These are phyloP conservation scores for Leishmania tarentolae DNA, from an alignment of 208 protist species.

Conservation along the genomic window DNA sequence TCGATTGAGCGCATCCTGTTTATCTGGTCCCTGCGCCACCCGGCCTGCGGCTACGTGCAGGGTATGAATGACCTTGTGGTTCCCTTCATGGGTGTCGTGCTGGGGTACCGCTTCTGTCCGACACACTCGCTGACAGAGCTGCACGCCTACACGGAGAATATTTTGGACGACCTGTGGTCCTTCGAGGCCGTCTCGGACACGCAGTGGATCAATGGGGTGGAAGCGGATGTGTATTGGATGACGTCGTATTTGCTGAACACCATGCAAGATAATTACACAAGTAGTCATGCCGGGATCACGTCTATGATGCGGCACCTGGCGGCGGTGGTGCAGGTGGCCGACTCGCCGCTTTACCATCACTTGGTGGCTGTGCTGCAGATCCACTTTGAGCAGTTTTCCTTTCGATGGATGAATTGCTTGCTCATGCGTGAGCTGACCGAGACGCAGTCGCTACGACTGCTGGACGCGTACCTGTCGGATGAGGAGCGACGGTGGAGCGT, in stretches of 20 bases:
- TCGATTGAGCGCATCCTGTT: slow-evolving; percentile 92
- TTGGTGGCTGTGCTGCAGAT: slow-evolving; percentile 59
- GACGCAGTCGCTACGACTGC: slow-evolving; percentile 76
- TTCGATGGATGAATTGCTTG: slow-evolving; percentile 94
- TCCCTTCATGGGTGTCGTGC: slow-evolving; percentile 90
- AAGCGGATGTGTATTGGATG: slow-evolving; percentile 94
- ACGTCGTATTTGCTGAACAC: slow-evolving; percentile 79
- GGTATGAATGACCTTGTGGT: slow-evolving; percentile 94
- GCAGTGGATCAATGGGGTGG: slow-evolving; percentile 68
- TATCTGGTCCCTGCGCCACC: slow-evolving; percentile 93
- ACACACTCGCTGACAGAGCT: slow-evolving; percentile 56
- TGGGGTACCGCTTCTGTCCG: slow-evolving; percentile 55
- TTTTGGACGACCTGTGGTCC: slow-evolving; percentile 42
- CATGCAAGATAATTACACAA: slow-evolving; percentile 92
- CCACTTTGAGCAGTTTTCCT: slow-evolving; percentile 84
- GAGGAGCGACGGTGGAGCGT: slow-evolving; percentile 60
- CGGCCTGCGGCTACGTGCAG: slow-evolving; percentile 94
- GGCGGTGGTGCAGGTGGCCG: slow-evolving; percentile 61
- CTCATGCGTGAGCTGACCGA: slow-evolving; percentile 88
- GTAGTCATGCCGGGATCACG: slow-evolving; percentile 88
- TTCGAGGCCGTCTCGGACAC: slow-evolving; percentile 40
- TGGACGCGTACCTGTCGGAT: slow-evolving; percentile 91
- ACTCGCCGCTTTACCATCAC: slow-evolving; percentile 56
- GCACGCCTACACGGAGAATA: slow-evolving; percentile 36
- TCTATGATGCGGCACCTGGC: slow-evolving; percentile 87